Base-by-base conservation (phyloP, 768 basidiomycete genomes). In the Fibroporia radiculosa region DNA sequence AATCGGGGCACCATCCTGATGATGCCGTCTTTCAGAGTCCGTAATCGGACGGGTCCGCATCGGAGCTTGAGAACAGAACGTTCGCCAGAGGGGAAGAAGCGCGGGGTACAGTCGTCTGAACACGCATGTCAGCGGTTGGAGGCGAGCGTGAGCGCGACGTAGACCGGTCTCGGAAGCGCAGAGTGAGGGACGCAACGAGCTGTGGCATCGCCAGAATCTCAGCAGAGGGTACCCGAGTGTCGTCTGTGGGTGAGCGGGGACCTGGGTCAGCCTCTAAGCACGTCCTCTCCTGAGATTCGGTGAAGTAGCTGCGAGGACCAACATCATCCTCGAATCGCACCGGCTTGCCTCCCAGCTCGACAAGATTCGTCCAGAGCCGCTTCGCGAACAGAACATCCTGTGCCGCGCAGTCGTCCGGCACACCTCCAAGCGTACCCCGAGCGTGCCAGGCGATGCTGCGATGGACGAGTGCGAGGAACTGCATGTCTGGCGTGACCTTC, bases 381-480 rank as follows among this genome's bases (percentile, higher is more conserved):
- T 62, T 59, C 12, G 55, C 60, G 44, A 70, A 56, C 31, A 59
- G 23, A 26, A 43, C 54, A 41, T 70, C 68, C 56, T 66, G 64
- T 6, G 54, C 53, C n/a, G 53, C 55, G 24, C 56, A 42, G 16
- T 49, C 53, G 19, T 44, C 45, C 22, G 18, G 4, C 12, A 22
- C 36, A 20, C 19, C 34, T 8, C n/a, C 38, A 16, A 8, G 31
- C 13, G 34, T 33, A 29, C n/a, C 7, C 18, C 50, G 52, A 4
- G 63, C 51, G 24, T 50, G 54, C 7, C 52, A 48, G 14, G 55
- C 29, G 40, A 70, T 58, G 42, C 65, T 70, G 34, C 62, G 56
- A 45, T 67, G 66, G 19, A 70, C 45, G 12, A 62, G 56, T 1
- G 62, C 64, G 33, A 67, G 50, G 60, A 68, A 68, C 45, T 60